Evolutionary conservation across 768 basidiomycete species (phyloP), one percentile per base, ranked within the genome.

Genomic region (Amanita thiersii): DNA sequence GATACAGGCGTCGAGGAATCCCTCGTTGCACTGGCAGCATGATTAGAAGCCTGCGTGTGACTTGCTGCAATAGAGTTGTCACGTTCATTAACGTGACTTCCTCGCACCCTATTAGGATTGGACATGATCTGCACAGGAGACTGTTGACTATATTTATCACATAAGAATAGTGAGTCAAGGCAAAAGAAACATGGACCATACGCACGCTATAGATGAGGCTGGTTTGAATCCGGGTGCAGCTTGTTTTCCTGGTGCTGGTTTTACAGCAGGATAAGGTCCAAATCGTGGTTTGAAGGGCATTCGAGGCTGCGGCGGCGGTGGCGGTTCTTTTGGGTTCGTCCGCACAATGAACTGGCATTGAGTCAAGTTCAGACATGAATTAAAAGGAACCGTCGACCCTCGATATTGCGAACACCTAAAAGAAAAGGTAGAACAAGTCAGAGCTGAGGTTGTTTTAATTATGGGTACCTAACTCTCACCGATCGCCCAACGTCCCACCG

Each of bases 391-490:
- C 0, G 84, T 85, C 21, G 83, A 85, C 24, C 96, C 96, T 12
- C 93, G 86, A 58, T 96, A 97, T 46, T 81, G 75, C 0, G 91
- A 91, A 61, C 93, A 96, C 48, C 90, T 90, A 48, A 19, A 32
- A 25, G 14, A 23, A n/a, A 14, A 39, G 1, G 17, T 48, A n/a
- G n/a, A n/a, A n/a, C n/a, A n/a, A n/a, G n/a, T n/a, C n/a, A n/a
- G 6, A 45, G 45, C 50, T 42, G 51, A 35, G 14, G 14, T 25
- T 21, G 15, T n/a, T 25, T 4, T 21, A 12, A 4, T 18, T 11
- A 6, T 10, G 11, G 5, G 5, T 11, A 24, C n/a, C 18, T 9
- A 26, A n/a, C 15, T 54, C 56, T 15, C 52, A 90, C 86, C 92
- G 71, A 52, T 87, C 88, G 3, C 81, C 79, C 8, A 98, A 65